phyloP scores from a whole-genome alignment of 2,329 filamentous ascomycete species.

The Fonsecaea erecta region DNA sequence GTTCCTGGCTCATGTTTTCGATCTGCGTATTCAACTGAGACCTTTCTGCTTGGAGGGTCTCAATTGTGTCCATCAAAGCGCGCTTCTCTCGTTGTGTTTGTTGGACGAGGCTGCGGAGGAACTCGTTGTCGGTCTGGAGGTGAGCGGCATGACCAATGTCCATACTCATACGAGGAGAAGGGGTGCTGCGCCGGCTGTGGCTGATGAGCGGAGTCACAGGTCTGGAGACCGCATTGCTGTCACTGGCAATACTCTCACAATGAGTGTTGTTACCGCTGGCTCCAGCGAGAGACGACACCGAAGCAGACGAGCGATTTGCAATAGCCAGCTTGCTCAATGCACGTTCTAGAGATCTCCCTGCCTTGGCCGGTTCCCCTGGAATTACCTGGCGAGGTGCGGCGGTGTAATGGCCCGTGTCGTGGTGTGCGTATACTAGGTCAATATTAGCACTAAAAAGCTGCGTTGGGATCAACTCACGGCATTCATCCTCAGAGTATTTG shows the following conservation, averaged over 20 bases:
- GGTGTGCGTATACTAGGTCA: slow-evolving; percentile 39
- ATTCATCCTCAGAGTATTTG: slow-evolving; percentile 37
- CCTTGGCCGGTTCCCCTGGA: slow-evolving; percentile 35
- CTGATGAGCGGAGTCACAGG: slow-evolving; percentile 13
- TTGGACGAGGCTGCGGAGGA: slow-evolving; percentile 22
- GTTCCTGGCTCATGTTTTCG: slow-evolving; percentile 14
- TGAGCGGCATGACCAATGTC: slow-evolving; percentile 19
- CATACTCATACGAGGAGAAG: slow-evolving; percentile 20
- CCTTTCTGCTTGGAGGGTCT: slow-evolving; percentile 20
- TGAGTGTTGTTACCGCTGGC: background rate
- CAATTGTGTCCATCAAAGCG: slow-evolving; percentile 25
- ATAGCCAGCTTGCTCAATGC: slow-evolving; percentile 29
- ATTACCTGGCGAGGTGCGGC: slow-evolving; percentile 26
- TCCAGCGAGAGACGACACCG: slow-evolving; percentile 15
- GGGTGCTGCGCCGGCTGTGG: slow-evolving; percentile 13
- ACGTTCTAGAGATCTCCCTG: slow-evolving; percentile 36
- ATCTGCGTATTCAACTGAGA: slow-evolving; percentile 13
- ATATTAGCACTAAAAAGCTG: background rate
- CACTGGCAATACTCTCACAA: background rate
- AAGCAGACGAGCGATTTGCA: slow-evolving; percentile 25
- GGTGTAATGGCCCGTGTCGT: slow-evolving; percentile 37
- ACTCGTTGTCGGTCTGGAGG: slow-evolving; percentile 27
- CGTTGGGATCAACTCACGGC: slow-evolving; percentile 17
- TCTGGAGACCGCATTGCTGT: slow-evolving; percentile 13
- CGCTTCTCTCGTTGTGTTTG: slow-evolving; percentile 25